Percentiles rank a stretch among this genome's conserved stretches.
phyloP scores from a whole-genome alignment of 2,329 filamentous ascomycete species.

The Hypoxylon rubiginosum region DNA sequence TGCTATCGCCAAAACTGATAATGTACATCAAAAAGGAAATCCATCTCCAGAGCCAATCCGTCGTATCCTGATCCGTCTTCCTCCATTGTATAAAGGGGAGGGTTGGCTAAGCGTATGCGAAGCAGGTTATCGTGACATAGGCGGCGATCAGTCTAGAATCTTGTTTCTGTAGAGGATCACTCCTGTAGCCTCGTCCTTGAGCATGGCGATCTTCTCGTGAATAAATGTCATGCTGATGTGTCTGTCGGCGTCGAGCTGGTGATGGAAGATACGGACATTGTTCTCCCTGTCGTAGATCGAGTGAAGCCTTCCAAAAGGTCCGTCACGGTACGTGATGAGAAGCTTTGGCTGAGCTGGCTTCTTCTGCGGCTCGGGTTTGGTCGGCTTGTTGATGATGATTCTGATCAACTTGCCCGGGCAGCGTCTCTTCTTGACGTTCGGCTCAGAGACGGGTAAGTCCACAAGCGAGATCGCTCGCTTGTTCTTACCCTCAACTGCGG shows the following conservation, averaged over 20 bases:
- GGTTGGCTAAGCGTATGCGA: no score
- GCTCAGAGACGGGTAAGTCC: no score
- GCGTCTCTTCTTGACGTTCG: not conserved
- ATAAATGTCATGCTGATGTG: constrained; percentile 9
- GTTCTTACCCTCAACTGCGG: no score
- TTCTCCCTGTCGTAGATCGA: constrained; percentile 12
- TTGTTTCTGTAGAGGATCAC: not conserved
- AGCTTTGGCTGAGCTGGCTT: not conserved
- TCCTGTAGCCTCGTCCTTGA: not conserved
- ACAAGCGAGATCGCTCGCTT: no score
- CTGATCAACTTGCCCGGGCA: no score
- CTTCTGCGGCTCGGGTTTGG: not conserved
- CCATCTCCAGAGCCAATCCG: no score
- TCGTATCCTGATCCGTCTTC: no score
- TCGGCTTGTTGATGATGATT: no score
- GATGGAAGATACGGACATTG: constrained; percentile 7
- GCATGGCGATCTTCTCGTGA: not conserved
- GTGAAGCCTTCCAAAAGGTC: not conserved
- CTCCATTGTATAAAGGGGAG: no score
- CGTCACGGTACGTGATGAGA: constrained; percentile 16
- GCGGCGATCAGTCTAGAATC: not conserved
- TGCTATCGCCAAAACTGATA: no score
- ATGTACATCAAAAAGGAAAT: no score
- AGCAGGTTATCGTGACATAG: not conserved
- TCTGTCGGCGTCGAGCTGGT: constrained; percentile 13